Percentiles rank a stretch among this genome's conserved stretches.
Conservation (phyloP, 2,329 filamentous ascomycete species). For the Colletotrichum tabaci region DNA sequence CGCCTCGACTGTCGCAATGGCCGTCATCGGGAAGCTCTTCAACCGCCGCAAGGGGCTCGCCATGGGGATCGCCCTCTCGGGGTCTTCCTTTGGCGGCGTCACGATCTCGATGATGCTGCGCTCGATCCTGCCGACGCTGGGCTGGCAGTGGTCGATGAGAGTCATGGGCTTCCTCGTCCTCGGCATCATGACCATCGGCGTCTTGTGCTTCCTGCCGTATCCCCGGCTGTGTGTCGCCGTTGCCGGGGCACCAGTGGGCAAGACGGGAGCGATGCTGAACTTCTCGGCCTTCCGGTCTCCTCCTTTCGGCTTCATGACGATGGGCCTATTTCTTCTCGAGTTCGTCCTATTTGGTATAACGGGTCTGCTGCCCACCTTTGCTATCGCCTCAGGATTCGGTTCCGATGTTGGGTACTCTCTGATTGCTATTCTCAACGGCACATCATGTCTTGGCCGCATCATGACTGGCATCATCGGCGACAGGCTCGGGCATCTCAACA, state of each 20-base stretch:
- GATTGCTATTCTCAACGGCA: slow-evolving; percentile 60
- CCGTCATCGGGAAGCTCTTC: slow-evolving; percentile 51
- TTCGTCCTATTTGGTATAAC: slow-evolving; percentile 65
- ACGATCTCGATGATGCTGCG: slow-evolving; percentile 54
- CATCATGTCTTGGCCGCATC: slow-evolving; percentile 59
- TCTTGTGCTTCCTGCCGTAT: slow-evolving; percentile 54
- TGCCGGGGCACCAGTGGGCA: slow-evolving; percentile 14
- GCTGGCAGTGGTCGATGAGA: slow-evolving; percentile 54
- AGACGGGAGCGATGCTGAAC: slow-evolving; percentile 48
- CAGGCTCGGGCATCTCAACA: slow-evolving; percentile 61
- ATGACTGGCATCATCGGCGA: slow-evolving; percentile 61
- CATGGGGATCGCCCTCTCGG: slow-evolving; percentile 46
- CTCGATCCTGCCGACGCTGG: slow-evolving; percentile 47
- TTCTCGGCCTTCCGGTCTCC: slow-evolving; percentile 57
- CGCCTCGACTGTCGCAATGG: slow-evolving; percentile 53
- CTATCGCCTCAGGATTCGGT: slow-evolving; percentile 52
- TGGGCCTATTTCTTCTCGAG: slow-evolving; percentile 62
- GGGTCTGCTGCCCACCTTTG: slow-evolving; percentile 63
- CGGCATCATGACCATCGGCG: slow-evolving; percentile 47
- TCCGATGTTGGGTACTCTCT: slow-evolving; percentile 59
- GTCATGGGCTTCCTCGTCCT: slow-evolving; percentile 50
- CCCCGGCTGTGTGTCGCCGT: slow-evolving; percentile 41
- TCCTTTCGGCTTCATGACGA: slow-evolving; percentile 58
- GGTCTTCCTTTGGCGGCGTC: slow-evolving; percentile 48
- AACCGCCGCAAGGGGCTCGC: slow-evolving; percentile 45